A percentile compares a stretch with the other conserved stretches of the same genome.
These are phyloP conservation scores for Sordariomycetes sp. DNA, from an alignment of 2,329 filamentous ascomycete species.

Conservation along the genomic window DNA sequence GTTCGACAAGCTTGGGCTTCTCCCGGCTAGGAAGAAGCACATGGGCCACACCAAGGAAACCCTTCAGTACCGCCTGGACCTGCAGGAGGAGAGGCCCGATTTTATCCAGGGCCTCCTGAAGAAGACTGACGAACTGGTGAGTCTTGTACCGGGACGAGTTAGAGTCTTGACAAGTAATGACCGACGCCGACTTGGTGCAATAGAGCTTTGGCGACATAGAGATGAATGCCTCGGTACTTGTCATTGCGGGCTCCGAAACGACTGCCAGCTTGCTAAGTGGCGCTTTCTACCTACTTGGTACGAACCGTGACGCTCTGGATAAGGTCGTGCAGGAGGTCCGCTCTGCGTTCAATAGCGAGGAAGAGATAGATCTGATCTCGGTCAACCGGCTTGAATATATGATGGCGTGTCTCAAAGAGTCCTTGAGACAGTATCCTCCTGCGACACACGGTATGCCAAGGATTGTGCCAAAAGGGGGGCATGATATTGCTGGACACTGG, in stretches of 20 bases:
- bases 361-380: conserved; percentile 22
- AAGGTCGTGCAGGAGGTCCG: conserved; percentile 24
- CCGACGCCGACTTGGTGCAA: background rate
- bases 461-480: background rate
- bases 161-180: background rate
- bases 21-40: background rate
- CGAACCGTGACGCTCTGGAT: conserved; percentile 5
- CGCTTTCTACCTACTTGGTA: background rate
- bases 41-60: conserved; percentile 3
- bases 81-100: conserved; percentile 8
- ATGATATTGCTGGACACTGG: background rate
- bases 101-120: conserved; percentile 10
- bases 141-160: background rate
- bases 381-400: conserved; percentile 21
- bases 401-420: conserved; percentile 25
- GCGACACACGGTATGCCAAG: background rate
- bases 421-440: conserved; percentile 16
- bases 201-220: background rate
- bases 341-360: conserved; percentile 16
- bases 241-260: background rate
- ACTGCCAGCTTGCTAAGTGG: background rate
- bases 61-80: conserved; percentile 8
- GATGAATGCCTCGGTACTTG: background rate
- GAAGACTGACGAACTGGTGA: conserved; percentile 7
- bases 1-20: conserved; percentile 7